These are phyloP conservation scores for Xylariaceae sp. DNA, from an alignment of 2,329 filamentous ascomycete genomes.

Conservation along the genomic window DNA sequence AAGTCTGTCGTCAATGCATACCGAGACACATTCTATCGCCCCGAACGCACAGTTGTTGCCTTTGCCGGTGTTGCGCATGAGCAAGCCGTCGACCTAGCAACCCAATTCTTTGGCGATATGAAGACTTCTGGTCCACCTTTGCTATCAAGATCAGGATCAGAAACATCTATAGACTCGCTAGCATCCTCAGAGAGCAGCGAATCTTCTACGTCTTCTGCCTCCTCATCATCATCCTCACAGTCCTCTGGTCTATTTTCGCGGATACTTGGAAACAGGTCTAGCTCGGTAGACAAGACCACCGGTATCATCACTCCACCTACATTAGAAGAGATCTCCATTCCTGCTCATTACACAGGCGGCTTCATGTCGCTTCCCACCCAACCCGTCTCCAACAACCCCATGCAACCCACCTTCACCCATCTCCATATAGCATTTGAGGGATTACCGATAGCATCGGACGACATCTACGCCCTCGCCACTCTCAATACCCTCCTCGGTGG, in stretches of 20 bases:
- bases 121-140: slow-evolving; percentile 46
- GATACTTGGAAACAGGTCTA: slow-evolving; percentile 86
- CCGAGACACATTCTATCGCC: slow-evolving; percentile 76
- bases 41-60: slow-evolving; percentile 88
- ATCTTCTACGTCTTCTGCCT: slow-evolving; percentile 30
- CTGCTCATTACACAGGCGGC: slow-evolving; percentile 87
- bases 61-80: slow-evolving; percentile 87
- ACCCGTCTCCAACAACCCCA: slow-evolving; percentile 72
- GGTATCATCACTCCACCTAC: slow-evolving; percentile 49
- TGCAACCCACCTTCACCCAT: slow-evolving; percentile 77
- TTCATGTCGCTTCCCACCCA: slow-evolving; percentile 82
- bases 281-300: slow-evolving; percentile 62
- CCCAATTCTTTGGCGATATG: slow-evolving; percentile 93
- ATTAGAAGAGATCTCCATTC: slow-evolving; percentile 53
- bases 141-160: slow-evolving; percentile 54
- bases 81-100: slow-evolving; percentile 72
- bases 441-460: slow-evolving; percentile 80
- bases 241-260: slow-evolving; percentile 71
- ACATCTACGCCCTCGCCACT: slow-evolving; percentile 95
- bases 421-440: slow-evolving; percentile 96
- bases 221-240: slow-evolving; percentile 36
- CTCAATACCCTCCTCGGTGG: slow-evolving; percentile 94
- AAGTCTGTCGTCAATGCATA: slow-evolving; percentile 72
- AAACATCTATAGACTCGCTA: slow-evolving; percentile 48
- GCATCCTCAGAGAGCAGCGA: slow-evolving; percentile 32